Base-by-base conservation (phyloP, 2,329 filamentous ascomycete genomes). In the Rhynchosporium graminicola region DNA sequence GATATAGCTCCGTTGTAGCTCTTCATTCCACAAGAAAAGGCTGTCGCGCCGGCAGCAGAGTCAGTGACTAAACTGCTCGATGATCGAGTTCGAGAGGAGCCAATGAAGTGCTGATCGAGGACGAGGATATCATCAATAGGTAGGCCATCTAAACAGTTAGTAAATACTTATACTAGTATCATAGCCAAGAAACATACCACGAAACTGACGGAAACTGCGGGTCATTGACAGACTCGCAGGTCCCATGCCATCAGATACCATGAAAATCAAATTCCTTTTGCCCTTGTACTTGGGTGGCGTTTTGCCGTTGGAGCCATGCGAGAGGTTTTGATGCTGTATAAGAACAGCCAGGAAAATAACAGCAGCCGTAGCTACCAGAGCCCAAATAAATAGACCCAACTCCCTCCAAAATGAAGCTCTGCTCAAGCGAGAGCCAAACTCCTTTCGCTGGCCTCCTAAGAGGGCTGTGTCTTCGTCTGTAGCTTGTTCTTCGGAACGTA, bases 191-290 rank as follows among this genome's bases (percentile, higher is more conserved):
- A 45, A 55, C 59, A 45, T 62, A 9, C 83, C 83, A 60, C 87
- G 82, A 69, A 88, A 84, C 76, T 99, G 95, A 68, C 90, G 87
- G 79, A 89, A 99, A 73, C 87, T 90, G 61, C 95, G 84, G 6
- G 95, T 97, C 74, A 99, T 77, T 31, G 89, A 90, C 59, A 99
- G 82, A 70, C 91, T 94, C 8, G 95, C 91, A 7, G 95, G 95
- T 0, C 95, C 95, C 95, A 99, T 99, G 72, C 95, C 95, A 76
- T 99, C 95, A 0, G 92, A 97, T 43, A 99, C 94, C 95, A 99
- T 99, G 80, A 99, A 98, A 71, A 99, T 89, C 59, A 99, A 82
- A 77, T 98, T 99, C 60, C 91, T 85, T 81, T 98, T 99, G 58
- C 87, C 85, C 33, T 71, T 77, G 61, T 81, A 79, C 43, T 67